Evolutionary conservation across 1,284 basidiomycete genomes (phyloP), one percentile per base, ranked within the genome.

Genomic region (Vanrija sp.): DNA sequence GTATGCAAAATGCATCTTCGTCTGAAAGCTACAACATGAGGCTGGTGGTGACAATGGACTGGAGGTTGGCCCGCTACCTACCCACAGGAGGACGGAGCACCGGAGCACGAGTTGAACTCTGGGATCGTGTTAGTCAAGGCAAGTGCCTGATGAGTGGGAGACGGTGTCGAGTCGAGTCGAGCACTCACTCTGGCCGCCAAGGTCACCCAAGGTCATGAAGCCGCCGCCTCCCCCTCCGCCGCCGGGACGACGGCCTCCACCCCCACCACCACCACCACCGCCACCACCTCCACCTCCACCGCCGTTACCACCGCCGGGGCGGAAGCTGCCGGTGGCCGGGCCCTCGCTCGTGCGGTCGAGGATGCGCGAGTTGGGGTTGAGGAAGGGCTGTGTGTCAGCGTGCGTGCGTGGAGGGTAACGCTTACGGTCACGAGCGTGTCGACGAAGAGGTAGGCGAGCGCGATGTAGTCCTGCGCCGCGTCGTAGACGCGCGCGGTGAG

Each of bases 401-500:
- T 22, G 6, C 4, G 25, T 12, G 3, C 23, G 20, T 25, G 16
- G n/a, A 14, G 25, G 19, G 16, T 14, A 39, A 47, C 12, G 63
- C 68, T 54, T 41, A 72, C 72, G n/a, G 65, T 62, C 23, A 72
- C 51, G 0, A 74, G 56, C 10, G 72, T 74, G 51, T 70, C 67
- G 19, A 68, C 50, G 60, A 71, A 73, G 43, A 72, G 62, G 47
- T 69, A 72, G 6, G 53, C 49, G 14, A 72, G 31, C 6, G 53
- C 54, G 2, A 41, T 57, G 20, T 51, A 60, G 36, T 60, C 57
- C 14, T 47, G 41, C 5, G 55, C 41, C 3, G 53, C 44, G 12
- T 57, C 49, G 7, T 54, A 52, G 16, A 70, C 20, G 6, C 62
- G 59, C 43, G 51, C 56, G 3, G 57, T 58, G 12, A 70, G 46